Percentiles rank a stretch among this genome's conserved stretches.
Conservation (phyloP, 352 stramenopile genomes). For the Globisporangium parvum region DNA sequence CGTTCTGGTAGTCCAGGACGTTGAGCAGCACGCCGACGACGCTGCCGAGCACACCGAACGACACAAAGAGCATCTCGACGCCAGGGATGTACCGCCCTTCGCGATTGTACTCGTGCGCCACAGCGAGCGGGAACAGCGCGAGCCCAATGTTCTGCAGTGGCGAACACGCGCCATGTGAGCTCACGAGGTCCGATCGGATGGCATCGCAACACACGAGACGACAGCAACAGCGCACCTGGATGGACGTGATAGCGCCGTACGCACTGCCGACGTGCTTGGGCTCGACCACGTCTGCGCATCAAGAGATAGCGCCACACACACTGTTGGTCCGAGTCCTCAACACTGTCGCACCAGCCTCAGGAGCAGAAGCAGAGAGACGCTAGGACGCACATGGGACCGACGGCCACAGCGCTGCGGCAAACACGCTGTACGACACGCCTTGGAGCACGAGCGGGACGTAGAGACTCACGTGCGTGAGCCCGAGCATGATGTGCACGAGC, state of each 20-base stretch:
- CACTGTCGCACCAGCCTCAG: background rate
- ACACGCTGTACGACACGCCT: constrained; percentile 90
- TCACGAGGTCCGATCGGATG: too few relatives aligned
- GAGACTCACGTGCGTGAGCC: constrained; percentile 59
- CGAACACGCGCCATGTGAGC: too few relatives aligned
- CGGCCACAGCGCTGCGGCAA: constrained; percentile 90
- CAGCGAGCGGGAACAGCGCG: constrained; percentile 65
- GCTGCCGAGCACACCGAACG: constrained; percentile 65
- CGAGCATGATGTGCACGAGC: constrained; percentile 86
- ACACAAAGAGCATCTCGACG: constrained; percentile 79
- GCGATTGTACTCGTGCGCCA: constrained; percentile 70
- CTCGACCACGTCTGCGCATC: constrained; percentile 71
- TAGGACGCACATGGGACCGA: constrained; percentile 68
- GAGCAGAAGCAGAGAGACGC: background rate
- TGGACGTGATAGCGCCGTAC: constrained; percentile 92
- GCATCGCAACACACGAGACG: too few relatives aligned
- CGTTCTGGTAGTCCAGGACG: constrained; percentile 71
- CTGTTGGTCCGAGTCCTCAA: background rate
- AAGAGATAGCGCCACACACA: background rate
- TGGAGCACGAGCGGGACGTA: constrained; percentile 87
- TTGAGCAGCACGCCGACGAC: constrained; percentile 71
- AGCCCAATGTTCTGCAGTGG: constrained; percentile 85
- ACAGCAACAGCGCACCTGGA: constrained; percentile 57
- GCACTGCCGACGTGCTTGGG: constrained; percentile 85
- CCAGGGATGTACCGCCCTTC: constrained; percentile 70